Percentiles rank a stretch among this genome's conserved stretches.
Evolutionary conservation across 2,329 filamentous ascomycete genomes (phyloP).

Genomic region (Verticillium zaregamsianum): DNA sequence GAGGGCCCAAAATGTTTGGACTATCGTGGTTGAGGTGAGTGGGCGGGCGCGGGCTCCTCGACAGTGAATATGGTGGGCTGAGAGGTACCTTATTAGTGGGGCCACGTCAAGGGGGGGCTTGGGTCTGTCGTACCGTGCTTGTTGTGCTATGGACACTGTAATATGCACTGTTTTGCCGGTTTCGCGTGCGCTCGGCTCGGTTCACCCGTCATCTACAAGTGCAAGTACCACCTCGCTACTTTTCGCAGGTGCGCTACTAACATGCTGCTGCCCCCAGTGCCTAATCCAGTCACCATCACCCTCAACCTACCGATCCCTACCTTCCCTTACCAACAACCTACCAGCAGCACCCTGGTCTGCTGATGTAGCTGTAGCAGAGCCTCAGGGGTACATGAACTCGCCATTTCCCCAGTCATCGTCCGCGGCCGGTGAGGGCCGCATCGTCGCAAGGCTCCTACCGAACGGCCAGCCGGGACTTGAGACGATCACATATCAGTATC

Average conservation of each 20-base stretch:
- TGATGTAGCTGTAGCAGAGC: neutral
- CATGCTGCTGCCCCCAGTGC: too few relatives aligned
- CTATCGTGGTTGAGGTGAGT: neutral
- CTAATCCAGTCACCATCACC: neutral
- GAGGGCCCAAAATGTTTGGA: neutral
- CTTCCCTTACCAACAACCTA: neutral
- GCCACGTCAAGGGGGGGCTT: neutral
- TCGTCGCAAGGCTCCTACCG: conserved; percentile 70
- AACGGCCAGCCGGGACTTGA: conserved; percentile 67
- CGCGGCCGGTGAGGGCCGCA: conserved; percentile 70
- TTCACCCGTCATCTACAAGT: too few relatives aligned
- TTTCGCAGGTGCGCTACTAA: too few relatives aligned
- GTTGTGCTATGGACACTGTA: neutral
- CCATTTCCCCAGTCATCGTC: conserved; percentile 74
- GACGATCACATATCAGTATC: conserved; percentile 83
- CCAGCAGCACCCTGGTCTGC: neutral
- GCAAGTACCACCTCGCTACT: too few relatives aligned
- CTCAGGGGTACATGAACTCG: conserved; percentile 43
- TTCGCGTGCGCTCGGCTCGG: too few relatives aligned
- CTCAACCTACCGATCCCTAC: neutral
- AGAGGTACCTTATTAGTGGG: neutral
- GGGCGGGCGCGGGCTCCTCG: neutral
- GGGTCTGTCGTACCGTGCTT: neutral
- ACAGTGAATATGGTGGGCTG: neutral
- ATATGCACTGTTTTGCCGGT: too few relatives aligned